Base-by-base conservation (phyloP, 345 rosid genomes). In the Angophora floribunda region DNA sequence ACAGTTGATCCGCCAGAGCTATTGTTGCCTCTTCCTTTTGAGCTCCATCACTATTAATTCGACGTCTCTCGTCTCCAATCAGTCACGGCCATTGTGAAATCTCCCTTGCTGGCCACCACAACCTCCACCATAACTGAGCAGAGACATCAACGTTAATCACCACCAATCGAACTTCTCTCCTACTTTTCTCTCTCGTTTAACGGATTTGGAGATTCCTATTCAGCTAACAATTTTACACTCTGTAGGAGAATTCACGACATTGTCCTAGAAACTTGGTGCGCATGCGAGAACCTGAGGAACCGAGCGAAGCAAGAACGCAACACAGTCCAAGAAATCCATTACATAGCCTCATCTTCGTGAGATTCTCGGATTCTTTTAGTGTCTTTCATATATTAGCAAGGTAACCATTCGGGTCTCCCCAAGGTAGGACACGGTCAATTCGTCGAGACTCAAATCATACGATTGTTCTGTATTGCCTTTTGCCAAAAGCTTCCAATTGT, bases 211-310 rank as follows among this genome's bases (percentile, higher is more conserved):
- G 63, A 57, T 57, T 57, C n/a, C n/a, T 57, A 0, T 57, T 57
- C 22, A 57, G 63, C 63, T 57, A 28, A 22, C 63, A 13, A 9
- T 57, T 57, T 57, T 28, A 57, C 28, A 5, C 4, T 57, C 63
- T 1, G 63, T 28, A 57, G 63, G 63, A 24, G 63, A 57, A 1
- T 0, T 55, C 28, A 57, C 63, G 0, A 9, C 63, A 11, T 28
- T 22, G 12, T 57, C 63, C 22, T 0, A 22, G 63, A 57, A 57
- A 28, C 63, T 57, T 57, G 63, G n/a, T 57, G 63, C 3, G n/a
- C 63, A 2, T 12, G n/a, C n/a, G 63, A 57, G 63, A 55, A 12
- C 61, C 61, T 12, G 0, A 55, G 61, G 61, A 0, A 55, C 1
- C 61, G 6, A 55, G 28, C 2, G 28, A 55, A 55, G 61, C 61